A percentile compares a stretch with the other conserved stretches of the same genome.
Evolutionary conservation across 768 basidiomycete genomes (phyloP).

Genomic region (Mycena maculata): DNA sequence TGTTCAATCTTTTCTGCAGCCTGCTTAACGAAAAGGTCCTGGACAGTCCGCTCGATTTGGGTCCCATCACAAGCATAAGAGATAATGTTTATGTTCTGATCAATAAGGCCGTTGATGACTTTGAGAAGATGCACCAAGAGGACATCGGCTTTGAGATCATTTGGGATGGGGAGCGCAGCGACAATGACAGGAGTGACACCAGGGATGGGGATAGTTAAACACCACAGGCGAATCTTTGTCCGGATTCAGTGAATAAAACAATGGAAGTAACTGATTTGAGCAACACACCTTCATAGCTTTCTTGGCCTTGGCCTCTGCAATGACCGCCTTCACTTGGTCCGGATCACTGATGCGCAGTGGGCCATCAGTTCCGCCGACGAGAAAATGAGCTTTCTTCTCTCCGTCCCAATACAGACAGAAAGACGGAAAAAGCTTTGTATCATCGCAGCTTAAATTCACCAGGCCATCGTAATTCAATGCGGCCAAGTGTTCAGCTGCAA

Average conservation of each 20-base stretch:
- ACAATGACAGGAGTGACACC: slow-evolving; percentile 46
- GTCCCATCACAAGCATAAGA: slow-evolving; percentile 54
- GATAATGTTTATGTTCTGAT: slow-evolving; percentile 39
- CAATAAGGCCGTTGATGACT: slow-evolving; percentile 42
- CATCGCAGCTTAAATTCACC: slow-evolving; percentile 47
- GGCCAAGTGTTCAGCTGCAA: slow-evolving; percentile 31
- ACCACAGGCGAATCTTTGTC: slow-evolving; percentile 45
- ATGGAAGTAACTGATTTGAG: neutral
- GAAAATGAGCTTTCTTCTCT: slow-evolving; percentile 30
- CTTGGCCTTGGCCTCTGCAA: slow-evolving; percentile 21
- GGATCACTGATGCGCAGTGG: slow-evolving; percentile 43
- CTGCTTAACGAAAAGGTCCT: neutral
- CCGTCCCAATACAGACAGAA: slow-evolving; percentile 42
- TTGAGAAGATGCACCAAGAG: slow-evolving; percentile 1
- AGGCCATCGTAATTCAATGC: slow-evolving; percentile 40
- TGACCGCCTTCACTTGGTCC: slow-evolving; percentile 25
- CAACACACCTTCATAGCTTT: slow-evolving; percentile 41
- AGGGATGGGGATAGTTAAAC: slow-evolving; percentile 43
- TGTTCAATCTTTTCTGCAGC: neutral
- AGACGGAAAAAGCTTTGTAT: slow-evolving; percentile 47
- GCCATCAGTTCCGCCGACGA: slow-evolving; percentile 41
- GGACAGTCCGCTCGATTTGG: slow-evolving; percentile 40
- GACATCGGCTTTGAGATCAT: slow-evolving; percentile 31
- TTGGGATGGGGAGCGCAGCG: slow-evolving; percentile 41
- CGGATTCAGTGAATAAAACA: neutral